phyloP scores from a whole-genome alignment of 2,329 filamentous ascomycete species.

The Penicillium sp. region DNA sequence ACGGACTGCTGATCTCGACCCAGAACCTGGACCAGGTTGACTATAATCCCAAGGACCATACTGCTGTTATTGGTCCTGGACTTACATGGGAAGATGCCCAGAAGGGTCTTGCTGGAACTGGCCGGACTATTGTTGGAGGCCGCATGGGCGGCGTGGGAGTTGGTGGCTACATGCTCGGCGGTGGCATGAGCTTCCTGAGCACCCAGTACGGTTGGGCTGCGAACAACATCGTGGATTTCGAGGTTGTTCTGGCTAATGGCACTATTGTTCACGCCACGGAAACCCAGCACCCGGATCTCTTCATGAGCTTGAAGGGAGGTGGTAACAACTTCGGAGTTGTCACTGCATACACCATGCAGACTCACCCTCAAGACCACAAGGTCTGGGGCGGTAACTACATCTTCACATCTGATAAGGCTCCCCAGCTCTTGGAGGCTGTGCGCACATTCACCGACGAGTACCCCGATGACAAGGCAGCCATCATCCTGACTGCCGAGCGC shows the following conservation, averaged over 20 bases:
- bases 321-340: slow-evolving; percentile 47
- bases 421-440: slow-evolving; percentile 32
- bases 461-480: slow-evolving; percentile 56
- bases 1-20: slow-evolving; percentile 46
- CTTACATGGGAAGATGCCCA: slow-evolving; percentile 36
- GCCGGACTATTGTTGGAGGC: slow-evolving; percentile 42
- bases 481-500: slow-evolving; percentile 56
- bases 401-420: slow-evolving; percentile 38
- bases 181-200: slow-evolving; percentile 49
- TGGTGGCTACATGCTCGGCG: slow-evolving; percentile 47
- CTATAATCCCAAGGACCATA: slow-evolving; percentile 37
- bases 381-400: slow-evolving; percentile 50
- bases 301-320: slow-evolving; percentile 42
- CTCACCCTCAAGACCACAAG: slow-evolving; percentile 32
- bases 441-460: slow-evolving; percentile 46
- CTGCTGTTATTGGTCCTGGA: slow-evolving; percentile 41
- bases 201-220: slow-evolving; percentile 50
- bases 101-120: slow-evolving; percentile 30
- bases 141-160: slow-evolving; percentile 49
- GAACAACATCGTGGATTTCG: slow-evolving; percentile 47
- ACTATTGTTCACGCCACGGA: slow-evolving; percentile 43
- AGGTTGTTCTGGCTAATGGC: slow-evolving; percentile 49
- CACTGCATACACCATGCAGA: slow-evolving; percentile 38
- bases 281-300: slow-evolving; percentile 41
- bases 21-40: slow-evolving; percentile 41